Evolutionary conservation across 139 green algal genomes (phyloP).

Genomic region (Monoraphidium neglectum): DNA sequence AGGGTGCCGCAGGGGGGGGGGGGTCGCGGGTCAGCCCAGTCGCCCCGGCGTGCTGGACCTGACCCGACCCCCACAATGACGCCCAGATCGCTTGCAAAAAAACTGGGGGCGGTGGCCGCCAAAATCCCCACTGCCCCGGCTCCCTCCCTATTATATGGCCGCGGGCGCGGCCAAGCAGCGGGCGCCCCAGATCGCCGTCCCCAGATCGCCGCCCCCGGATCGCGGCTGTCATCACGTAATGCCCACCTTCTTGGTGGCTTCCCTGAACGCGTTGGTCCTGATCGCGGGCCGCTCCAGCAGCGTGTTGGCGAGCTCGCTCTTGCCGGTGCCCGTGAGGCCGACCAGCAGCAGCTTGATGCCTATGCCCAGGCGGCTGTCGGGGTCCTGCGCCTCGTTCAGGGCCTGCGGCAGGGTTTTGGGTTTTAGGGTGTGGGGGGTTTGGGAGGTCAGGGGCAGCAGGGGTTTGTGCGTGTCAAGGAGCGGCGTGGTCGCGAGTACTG

Average conservation of each 20-base stretch:
- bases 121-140: too few species aligned
- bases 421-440: not conserved
- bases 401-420: not conserved
- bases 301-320: conserved; percentile 59
- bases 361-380: conserved; percentile 5
- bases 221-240: too few species aligned
- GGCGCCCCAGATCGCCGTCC: too few species aligned
- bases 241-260: conserved; percentile 48
- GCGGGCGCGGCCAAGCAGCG: too few species aligned
- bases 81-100: too few species aligned
- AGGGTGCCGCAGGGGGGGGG: too few species aligned
- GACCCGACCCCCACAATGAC: too few species aligned
- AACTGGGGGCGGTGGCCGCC: too few species aligned
- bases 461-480: not conserved
- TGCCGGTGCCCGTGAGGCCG: conserved; percentile 60
- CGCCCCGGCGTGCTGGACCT: too few species aligned
- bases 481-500: not conserved
- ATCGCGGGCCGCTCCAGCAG: conserved; percentile 41
- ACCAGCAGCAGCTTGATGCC: conserved; percentile 53
- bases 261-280: conserved; percentile 47
- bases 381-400: conserved; percentile 1
- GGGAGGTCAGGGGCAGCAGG: not conserved
- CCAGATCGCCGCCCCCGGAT: too few species aligned
- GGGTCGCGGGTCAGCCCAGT: too few species aligned
- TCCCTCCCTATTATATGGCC: too few species aligned